Evolutionary conservation across 2,329 filamentous ascomycete genomes (phyloP).

Genomic region (Aureobasidium melanogenum): DNA sequence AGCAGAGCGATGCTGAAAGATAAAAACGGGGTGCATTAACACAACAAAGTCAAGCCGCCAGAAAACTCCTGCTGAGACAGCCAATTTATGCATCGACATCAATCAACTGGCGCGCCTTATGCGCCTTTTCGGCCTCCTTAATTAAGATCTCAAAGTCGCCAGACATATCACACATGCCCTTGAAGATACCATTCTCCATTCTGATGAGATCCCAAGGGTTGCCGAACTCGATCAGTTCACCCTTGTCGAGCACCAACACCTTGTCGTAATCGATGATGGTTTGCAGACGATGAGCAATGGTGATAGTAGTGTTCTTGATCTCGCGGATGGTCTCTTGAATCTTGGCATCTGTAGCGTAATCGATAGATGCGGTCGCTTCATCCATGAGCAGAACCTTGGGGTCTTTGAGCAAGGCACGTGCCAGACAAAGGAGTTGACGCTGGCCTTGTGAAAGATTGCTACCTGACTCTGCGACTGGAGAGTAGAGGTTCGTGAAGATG

Average conservation of each 20-base stretch:
- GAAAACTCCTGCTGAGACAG: neutral
- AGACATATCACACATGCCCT: slow-evolving; percentile 60
- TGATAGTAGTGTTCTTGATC: slow-evolving; percentile 83
- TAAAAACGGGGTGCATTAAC: neutral
- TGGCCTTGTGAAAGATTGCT: slow-evolving; percentile 94
- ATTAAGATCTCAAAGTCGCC: slow-evolving; percentile 52
- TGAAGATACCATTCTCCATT: slow-evolving; percentile 58
- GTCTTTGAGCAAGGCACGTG: slow-evolving; percentile 81
- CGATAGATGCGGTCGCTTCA: slow-evolving; percentile 93
- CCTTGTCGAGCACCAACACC: slow-evolving; percentile 87
- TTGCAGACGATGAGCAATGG: slow-evolving; percentile 89
- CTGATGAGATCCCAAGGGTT: slow-evolving; percentile 75
- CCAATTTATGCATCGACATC: slow-evolving; percentile 19
- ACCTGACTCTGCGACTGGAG: slow-evolving; percentile 78
- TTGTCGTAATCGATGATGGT: slow-evolving; percentile 99
- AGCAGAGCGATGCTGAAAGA: neutral
- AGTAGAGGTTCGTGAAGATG: slow-evolving; percentile 79
- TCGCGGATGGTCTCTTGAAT: slow-evolving; percentile 97
- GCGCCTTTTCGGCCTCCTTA: slow-evolving; percentile 46
- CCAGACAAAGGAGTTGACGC: slow-evolving; percentile 86
- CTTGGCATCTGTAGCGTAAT: slow-evolving; percentile 90
- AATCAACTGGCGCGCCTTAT: slow-evolving; percentile 33
- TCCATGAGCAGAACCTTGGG: slow-evolving; percentile 98
- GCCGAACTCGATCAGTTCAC: slow-evolving; percentile 79
- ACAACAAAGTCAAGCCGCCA: neutral